Conservation (phyloP, 208 protist genomes). For the Acanthamoeba castellanii region DNA sequence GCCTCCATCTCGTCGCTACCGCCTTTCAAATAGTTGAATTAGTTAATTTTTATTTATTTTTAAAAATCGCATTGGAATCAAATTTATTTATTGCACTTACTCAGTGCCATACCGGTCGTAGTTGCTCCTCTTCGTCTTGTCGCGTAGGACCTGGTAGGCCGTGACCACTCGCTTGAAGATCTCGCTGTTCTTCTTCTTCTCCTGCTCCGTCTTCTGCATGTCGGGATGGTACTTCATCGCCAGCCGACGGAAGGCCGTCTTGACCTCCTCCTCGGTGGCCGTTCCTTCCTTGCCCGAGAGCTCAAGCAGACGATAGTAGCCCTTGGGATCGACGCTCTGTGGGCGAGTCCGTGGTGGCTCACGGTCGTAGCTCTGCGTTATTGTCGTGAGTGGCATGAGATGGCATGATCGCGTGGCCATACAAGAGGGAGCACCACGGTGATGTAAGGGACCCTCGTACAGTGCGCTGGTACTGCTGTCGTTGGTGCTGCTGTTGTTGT, state of each 20-base stretch:
- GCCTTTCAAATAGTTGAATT: no score
- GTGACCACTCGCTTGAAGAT: constrained; percentile 4
- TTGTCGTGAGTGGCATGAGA: not conserved
- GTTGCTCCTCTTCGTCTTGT: constrained; percentile 36
- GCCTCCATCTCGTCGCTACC: not conserved
- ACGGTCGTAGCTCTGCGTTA: not conserved
- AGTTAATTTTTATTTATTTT: no score
- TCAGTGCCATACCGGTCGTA: not conserved
- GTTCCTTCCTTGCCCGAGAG: constrained; percentile 35
- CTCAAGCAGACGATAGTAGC: constrained; percentile 27
- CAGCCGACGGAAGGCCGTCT: constrained; percentile 28
- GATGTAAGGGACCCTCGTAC: not conserved
- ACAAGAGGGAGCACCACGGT: not conserved
- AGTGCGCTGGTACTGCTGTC: not conserved
- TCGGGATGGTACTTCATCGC: constrained; percentile 53
- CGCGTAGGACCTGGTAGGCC: constrained; percentile 15
- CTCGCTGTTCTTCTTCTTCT: constrained; percentile 43
- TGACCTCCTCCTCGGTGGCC: constrained; percentile 26
- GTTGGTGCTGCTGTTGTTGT: not conserved
- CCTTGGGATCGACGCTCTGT: constrained; percentile 19
- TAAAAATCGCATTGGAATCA: no score
- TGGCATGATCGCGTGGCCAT: not conserved
- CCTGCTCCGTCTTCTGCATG: constrained; percentile 39
- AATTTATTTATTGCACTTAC: no score
- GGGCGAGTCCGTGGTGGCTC: not conserved